A percentile compares a stretch with the other conserved stretches of the same genome.
Evolutionary conservation across 2,329 filamentous ascomycete species (phyloP).

Genomic region (Colletotrichum sp.): DNA sequence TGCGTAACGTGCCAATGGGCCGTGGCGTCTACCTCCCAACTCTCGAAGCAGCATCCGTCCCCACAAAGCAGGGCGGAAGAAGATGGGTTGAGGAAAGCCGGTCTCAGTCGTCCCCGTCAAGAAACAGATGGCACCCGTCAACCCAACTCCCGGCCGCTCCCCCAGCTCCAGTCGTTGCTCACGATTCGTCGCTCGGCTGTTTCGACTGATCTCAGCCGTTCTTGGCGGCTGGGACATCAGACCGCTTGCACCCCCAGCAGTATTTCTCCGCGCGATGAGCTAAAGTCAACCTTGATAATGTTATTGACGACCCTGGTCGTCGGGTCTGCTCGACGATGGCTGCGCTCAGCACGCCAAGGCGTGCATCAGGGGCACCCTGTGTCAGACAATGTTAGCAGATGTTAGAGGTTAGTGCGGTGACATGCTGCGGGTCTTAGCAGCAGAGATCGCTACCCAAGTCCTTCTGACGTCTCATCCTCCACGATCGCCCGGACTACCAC

Average conservation of each 20-base stretch:
- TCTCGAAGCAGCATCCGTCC: neutral
- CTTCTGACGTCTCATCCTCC: slow-evolving; percentile 14
- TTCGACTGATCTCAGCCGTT: slow-evolving; percentile 20
- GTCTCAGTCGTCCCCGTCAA: slow-evolving; percentile 4
- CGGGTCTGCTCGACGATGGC: neutral
- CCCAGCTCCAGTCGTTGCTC: neutral
- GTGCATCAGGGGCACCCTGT: slow-evolving; percentile 15
- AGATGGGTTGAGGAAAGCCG: neutral
- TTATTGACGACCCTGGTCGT: neutral
- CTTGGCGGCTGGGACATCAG: slow-evolving; percentile 13
- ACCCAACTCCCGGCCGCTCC: neutral
- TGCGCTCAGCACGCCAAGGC: neutral
- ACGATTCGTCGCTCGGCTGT: slow-evolving; percentile 4
- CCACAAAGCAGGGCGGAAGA: neutral
- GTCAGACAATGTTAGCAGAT: neutral
- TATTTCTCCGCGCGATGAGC: neutral
- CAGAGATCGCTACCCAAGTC: neutral
- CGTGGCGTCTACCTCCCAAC: neutral
- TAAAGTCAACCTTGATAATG: neutral
- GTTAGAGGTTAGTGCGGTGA: neutral
- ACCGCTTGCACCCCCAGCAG: neutral
- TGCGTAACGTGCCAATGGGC: neutral
- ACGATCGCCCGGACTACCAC: slow-evolving; percentile 15
- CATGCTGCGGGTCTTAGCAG: neutral
- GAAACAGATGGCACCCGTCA: slow-evolving; percentile 17